Percentiles rank a stretch among this genome's conserved stretches.
Conservation (phyloP, 176 grass and related monocot species). For the Oryza nivara region DNA sequence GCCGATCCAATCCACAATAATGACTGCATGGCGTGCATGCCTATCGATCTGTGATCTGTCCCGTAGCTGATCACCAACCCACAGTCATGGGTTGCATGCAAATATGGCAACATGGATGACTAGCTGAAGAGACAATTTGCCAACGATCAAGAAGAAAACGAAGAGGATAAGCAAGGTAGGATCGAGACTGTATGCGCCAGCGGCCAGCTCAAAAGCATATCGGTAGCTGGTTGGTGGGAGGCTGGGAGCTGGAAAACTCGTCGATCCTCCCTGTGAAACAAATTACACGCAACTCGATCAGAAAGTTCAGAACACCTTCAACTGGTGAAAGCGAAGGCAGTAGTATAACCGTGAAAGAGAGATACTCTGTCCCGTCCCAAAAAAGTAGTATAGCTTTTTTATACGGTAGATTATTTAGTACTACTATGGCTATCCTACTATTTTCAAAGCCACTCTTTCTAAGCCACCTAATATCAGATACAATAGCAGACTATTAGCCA, state of each 20-base stretch:
- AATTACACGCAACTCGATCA: not conserved
- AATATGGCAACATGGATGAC: not conserved
- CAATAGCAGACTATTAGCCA: too few relatives aligned
- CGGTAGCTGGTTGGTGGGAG: not conserved
- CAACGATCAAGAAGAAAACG: not conserved
- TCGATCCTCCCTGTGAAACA: not conserved
- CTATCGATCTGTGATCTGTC: not conserved
- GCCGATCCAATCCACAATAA: conserved; percentile 1
- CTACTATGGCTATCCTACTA: too few relatives aligned
- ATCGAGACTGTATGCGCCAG: not conserved
- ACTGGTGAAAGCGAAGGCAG: conserved; percentile 21
- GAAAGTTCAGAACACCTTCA: not conserved
- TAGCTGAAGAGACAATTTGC: conserved; percentile 3
- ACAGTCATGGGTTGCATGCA: conserved; percentile 15
- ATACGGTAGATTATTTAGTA: too few relatives aligned
- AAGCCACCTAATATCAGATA: too few relatives aligned
- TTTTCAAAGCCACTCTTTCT: too few relatives aligned
- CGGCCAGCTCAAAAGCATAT: conserved; percentile 37
- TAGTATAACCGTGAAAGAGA: too few relatives aligned
- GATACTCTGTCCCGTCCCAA: too few relatives aligned
- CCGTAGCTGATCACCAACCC: not conserved
- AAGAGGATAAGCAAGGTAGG: conserved; percentile 16
- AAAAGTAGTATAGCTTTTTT: too few relatives aligned
- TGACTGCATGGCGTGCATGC: too few relatives aligned
- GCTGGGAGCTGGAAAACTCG: not conserved